These are phyloP conservation scores for Cytospora leucostoma DNA, from an alignment of 2,329 filamentous ascomycete genomes.

Conservation along the genomic window DNA sequence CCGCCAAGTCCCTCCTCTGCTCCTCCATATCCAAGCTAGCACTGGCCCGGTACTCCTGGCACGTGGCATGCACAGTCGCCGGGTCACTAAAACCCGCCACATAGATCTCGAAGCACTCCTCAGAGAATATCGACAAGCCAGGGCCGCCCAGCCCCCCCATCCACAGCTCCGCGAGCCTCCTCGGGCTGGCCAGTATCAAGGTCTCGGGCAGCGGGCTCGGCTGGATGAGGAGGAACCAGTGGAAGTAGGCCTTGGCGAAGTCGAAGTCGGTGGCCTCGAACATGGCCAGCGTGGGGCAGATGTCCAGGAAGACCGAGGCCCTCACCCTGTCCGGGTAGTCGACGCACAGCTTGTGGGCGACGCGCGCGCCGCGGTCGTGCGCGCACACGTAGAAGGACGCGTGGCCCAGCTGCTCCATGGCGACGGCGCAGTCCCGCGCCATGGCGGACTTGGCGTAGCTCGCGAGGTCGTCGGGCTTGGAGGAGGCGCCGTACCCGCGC, in stretches of 20 bases:
- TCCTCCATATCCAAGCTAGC: constrained; percentile 55
- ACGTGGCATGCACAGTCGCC: constrained; percentile 49
- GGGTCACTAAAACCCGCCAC: constrained; percentile 43
- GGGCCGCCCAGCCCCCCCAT: constrained; percentile 42
- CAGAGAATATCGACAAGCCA: constrained; percentile 39
- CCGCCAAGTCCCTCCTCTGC: constrained; percentile 46
- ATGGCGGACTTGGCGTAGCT: constrained; percentile 51
- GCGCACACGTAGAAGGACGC: constrained; percentile 50
- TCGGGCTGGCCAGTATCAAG: constrained; percentile 43
- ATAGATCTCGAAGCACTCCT: constrained; percentile 44
- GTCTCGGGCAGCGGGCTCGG: constrained; percentile 52
- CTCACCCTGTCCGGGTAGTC: constrained; percentile 45
- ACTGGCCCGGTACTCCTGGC: constrained; percentile 58
- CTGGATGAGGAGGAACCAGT: constrained; percentile 63
- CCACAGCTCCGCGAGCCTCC: constrained; percentile 45
- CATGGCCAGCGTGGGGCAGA: constrained; percentile 58
- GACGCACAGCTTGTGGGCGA: constrained; percentile 56
- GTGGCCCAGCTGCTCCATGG: constrained; percentile 48
- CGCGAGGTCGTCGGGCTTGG: constrained; percentile 42
- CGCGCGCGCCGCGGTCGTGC: constrained; percentile 59
- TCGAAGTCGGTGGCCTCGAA: constrained; percentile 45
- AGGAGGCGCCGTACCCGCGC: constrained; percentile 53
- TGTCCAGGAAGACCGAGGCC: constrained; percentile 51
- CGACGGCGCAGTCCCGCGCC: constrained; percentile 48
- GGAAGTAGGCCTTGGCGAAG: constrained; percentile 54